phyloP scores from a whole-genome alignment of 139 green algal genomes.

The Chlorella sp. region DNA sequence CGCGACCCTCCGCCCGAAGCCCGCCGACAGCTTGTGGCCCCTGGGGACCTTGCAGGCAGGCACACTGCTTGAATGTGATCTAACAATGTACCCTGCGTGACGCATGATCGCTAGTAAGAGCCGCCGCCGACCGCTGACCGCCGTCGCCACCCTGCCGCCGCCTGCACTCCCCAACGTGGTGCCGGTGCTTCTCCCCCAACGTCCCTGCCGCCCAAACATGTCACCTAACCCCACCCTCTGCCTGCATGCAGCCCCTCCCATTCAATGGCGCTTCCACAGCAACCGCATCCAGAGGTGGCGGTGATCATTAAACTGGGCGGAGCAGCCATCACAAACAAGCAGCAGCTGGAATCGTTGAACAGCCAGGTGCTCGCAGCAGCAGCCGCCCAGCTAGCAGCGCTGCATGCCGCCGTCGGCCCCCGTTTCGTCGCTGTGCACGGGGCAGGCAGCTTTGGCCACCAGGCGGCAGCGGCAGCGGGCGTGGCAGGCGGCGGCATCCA shows the following conservation, averaged over 20 bases:
- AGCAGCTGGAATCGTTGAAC: constrained; percentile 54
- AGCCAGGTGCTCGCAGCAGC: constrained; percentile 36
- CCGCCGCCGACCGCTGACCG: no score
- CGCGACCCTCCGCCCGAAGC: no score
- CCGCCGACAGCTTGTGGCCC: no score
- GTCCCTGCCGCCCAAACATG: no score
- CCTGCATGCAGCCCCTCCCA: neutral
- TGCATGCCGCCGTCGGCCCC: neutral
- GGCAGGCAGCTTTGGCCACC: constrained; percentile 78
- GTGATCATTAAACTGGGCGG: constrained; percentile 71
- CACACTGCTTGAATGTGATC: no score
- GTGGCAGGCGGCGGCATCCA: constrained; percentile 52
- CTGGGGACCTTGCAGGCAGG: no score
- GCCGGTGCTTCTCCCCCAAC: no score
- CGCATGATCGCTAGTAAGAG: no score
- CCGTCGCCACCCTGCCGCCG: no score
- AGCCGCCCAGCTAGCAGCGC: neutral
- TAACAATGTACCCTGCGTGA: no score
- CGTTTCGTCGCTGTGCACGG: constrained; percentile 67
- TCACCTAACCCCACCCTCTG: no score
- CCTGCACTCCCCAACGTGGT: no score
- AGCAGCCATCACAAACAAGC: constrained; percentile 68
- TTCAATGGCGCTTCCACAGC: neutral
- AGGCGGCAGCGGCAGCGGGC: constrained; percentile 43
- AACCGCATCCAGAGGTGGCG: neutral